Evolutionary conservation across 805 yeast species (phyloP), one percentile per base, ranked within the genome.

Genomic region (Ogataea degrootiae): DNA sequence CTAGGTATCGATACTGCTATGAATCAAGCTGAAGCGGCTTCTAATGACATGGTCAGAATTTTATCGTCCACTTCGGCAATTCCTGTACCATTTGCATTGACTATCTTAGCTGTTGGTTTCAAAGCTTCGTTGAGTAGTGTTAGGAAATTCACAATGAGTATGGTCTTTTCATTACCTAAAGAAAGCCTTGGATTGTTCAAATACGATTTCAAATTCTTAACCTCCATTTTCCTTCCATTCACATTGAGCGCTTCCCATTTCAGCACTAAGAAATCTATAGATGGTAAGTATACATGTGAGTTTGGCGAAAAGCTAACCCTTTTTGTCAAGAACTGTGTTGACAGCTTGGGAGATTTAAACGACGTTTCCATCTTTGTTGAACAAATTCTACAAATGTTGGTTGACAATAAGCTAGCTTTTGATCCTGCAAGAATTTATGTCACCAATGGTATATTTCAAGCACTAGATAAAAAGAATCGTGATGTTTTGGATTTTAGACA

Each of bases 21-120:
- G 56, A 90, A 91, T 56, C 97, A 91, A 64, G 81, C 91, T 0
- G 82, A 83, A 55, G 96, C 88, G 12, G 92, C 94, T 0, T 65
- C 76, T 1, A 67, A 67, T 7, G 96, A 87, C 56, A 77, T 90
- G 39, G 61, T 79, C 1, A 67, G 67, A 1, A 62, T 87, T 14
- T 70, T 87, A 22, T 59, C 72, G 0, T 73, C 77, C 3, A 51
- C 63, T 1, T 77, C 87, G 0, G 54, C 67, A 22, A 75, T 89
- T 44, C 82, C 83, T 34, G 73, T 83, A 1, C 72, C 83, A 0
- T 89, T 96, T 91, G 84, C 87, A 0, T 69, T 86, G 48, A 73
- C 85, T 4, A 66, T 90, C n/a, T 68, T 89, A 9, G 76, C 88
- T 5, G 84, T 88, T 15, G 96, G 95, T 0, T 74, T 87, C 54